Percentiles rank a stretch among this genome's conserved stretches.
Conservation (phyloP, 2,329 filamentous ascomycete species). For the Neofusicoccum ribis region DNA sequence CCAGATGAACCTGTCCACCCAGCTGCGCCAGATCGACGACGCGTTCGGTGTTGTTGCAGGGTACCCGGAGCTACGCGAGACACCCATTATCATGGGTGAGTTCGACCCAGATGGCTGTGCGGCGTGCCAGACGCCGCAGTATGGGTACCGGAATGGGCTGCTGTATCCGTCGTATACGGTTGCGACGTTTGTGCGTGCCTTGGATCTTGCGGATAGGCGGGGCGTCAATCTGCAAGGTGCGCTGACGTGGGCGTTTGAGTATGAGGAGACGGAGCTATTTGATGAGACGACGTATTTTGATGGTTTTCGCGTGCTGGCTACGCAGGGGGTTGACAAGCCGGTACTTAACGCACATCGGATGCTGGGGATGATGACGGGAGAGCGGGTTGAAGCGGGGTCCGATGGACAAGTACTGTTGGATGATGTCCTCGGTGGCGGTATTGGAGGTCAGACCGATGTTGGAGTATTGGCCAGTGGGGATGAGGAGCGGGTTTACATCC, state of each 20-base stretch:
- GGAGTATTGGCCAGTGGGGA: constrained; percentile 1
- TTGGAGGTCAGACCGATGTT: constrained; percentile 5
- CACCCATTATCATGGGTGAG: constrained; percentile 9
- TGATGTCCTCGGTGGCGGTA: background rate
- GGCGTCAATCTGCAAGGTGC: background rate
- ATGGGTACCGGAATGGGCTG: constrained; percentile 12
- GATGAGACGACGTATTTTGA: background rate
- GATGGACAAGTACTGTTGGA: constrained; percentile 7
- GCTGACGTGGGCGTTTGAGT: constrained; percentile 18
- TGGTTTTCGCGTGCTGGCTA: constrained; percentile 12
- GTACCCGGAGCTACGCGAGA: background rate
- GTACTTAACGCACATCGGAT: constrained; percentile 18
- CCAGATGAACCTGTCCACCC: constrained; percentile 11
- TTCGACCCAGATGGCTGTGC: constrained; percentile 16
- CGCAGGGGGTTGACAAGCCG: constrained; percentile 8
- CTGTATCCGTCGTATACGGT: constrained; percentile 9
- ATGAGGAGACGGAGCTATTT: background rate
- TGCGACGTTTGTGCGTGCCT: background rate
- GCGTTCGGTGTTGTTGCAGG: constrained; percentile 4
- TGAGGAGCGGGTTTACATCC: background rate
- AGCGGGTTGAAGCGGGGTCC: background rate
- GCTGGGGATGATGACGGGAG: constrained; percentile 8
- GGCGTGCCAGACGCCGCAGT: constrained; percentile 14
- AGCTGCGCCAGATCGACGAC: constrained; percentile 12
- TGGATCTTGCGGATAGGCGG: constrained; percentile 2